Evolutionary conservation across 805 yeast genomes (phyloP), one percentile per base, ranked within the genome.

Genomic region (Candida ortonii): DNA sequence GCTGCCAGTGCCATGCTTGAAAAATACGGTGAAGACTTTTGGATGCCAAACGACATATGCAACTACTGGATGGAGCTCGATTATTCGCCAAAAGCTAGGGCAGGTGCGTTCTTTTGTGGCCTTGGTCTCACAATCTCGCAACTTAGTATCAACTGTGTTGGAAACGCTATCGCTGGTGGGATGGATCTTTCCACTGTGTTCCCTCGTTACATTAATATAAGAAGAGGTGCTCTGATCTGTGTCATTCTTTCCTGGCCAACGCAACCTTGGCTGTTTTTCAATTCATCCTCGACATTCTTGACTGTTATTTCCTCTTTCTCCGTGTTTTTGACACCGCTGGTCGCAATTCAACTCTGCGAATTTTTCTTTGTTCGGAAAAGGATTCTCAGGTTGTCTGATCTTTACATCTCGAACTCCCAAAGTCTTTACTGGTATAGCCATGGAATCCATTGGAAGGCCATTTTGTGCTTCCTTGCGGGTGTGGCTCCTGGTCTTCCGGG

Each of bases 401-500:
- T 70, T 30, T 74, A 61, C 52, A 53, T 58, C 13, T 50, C 47
- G 13, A 38, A 50, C 19, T 32, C 51, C 3, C 41, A 50, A 6
- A 34, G 51, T 22, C 39, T 47, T 19, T 74, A 70, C 47, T 70
- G 66, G 62, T 36, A 30, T 28, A 15, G 28, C 16, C 18, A 30
- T 66, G 78, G 78, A 7, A 30, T 64, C 42, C 69, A 73, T 49
- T 64, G 65, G 62, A 59, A 70, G 44, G 63, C 66, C 11, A 34
- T 65, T 9, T 30, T 57, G 4, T 56, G 67, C 7, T 70, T 69
- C 65, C 25, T 60, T 4, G 42, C 54, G 5, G 68, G 70, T 20
- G 57, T 65, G 50, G 62, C 67, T 8, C 77, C 76, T 12, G 73
- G 73, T 14, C 37, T 73, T 16, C 79, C 79, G 3, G 79, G 79